Percentiles rank a stretch among this genome's conserved stretches.
Evolutionary conservation across 108 stramenopile genomes (phyloP).

Genomic region (Stephanodiscus triporus): DNA sequence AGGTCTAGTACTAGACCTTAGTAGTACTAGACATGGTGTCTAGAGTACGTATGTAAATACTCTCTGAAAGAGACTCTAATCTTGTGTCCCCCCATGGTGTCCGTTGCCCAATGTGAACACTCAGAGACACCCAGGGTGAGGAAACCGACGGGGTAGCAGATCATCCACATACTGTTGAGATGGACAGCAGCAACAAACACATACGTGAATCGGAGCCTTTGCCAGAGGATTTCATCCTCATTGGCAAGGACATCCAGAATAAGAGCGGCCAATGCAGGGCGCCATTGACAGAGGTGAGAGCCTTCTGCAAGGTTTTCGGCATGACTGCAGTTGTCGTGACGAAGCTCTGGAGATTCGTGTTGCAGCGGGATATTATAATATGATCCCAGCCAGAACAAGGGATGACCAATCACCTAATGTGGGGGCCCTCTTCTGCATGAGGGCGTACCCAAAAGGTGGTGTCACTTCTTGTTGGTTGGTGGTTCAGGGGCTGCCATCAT

Average conservation of each 20-base stretch:
- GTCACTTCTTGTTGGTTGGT: constrained; percentile 2
- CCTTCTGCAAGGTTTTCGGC: constrained; percentile 8
- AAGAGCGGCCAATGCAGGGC: not conserved
- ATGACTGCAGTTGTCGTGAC: not conserved
- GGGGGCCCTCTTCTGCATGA: constrained; percentile 18
- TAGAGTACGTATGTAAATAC: too few relatives aligned
- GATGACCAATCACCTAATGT: constrained; percentile 10
- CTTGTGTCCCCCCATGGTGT: too few relatives aligned
- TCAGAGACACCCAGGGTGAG: too few relatives aligned
- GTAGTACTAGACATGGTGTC: too few relatives aligned
- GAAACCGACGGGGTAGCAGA: too few relatives aligned
- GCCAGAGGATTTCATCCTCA: constrained; percentile 1
- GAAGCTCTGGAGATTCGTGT: not conserved
- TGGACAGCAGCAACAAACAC: too few relatives aligned
- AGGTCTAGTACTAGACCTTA: too few relatives aligned
- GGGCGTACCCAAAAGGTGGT: constrained; percentile 2
- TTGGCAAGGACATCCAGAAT: constrained; percentile 15
- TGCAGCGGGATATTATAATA: not conserved
- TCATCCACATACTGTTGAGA: too few relatives aligned
- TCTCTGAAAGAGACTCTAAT: too few relatives aligned
- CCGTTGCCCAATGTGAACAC: too few relatives aligned
- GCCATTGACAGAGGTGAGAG: not conserved
- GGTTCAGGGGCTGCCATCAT: constrained; percentile 9
- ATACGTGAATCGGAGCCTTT: not conserved
- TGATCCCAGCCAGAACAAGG: constrained; percentile 6